These are phyloP conservation scores for Persicaria maculosa DNA, from an alignment of 148 eudicot species.

Conservation along the genomic window DNA sequence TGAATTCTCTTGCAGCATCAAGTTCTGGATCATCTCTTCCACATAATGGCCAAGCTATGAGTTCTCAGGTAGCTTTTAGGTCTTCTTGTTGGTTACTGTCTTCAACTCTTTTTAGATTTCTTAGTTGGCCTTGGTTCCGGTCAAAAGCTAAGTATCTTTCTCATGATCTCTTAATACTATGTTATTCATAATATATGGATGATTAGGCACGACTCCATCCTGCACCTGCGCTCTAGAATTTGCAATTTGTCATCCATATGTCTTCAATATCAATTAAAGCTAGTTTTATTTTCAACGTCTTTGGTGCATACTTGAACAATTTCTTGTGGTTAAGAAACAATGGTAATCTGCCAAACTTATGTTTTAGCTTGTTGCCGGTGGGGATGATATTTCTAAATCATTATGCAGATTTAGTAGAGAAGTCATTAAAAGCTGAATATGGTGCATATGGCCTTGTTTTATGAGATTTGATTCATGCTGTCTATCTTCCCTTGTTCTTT, in stretches of 20 bases:
- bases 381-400: not conserved
- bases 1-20: conserved; percentile 23
- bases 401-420: not conserved
- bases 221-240: not conserved
- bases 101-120: not conserved
- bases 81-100: not conserved
- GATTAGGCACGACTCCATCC: not conserved
- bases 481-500: not conserved
- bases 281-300: not conserved
- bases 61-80: conserved; percentile 39
- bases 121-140: not conserved
- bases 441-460: not conserved
- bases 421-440: not conserved
- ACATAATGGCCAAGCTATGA: conserved; percentile 24
- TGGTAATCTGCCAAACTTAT: not conserved
- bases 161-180: not conserved
- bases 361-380: not conserved
- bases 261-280: not conserved
- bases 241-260: not conserved
- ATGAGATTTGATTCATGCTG: not conserved
- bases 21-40: conserved; percentile 18
- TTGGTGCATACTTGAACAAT: not conserved
- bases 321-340: not conserved
- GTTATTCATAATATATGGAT: not conserved
- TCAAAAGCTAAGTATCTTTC: not conserved